phyloP scores from a whole-genome alignment of 176 grass and related monocot species.

The Carex cristatella region DNA sequence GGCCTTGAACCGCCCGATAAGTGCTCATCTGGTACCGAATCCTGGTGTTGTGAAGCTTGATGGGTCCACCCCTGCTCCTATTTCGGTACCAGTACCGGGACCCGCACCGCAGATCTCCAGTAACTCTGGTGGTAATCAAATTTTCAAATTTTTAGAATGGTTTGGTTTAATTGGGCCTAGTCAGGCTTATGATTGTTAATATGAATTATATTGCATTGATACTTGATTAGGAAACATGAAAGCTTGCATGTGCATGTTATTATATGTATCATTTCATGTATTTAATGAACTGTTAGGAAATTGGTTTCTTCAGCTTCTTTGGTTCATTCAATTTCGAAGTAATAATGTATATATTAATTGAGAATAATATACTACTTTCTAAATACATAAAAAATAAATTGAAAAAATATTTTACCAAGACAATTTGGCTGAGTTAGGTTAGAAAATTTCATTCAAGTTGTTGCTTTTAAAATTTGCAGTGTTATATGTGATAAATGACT shows the following conservation, averaged over 20 bases:
- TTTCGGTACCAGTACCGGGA: constrained; percentile 27
- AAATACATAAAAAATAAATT: not conserved
- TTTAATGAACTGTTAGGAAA: not conserved
- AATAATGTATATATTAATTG: not conserved
- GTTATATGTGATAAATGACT: not conserved
- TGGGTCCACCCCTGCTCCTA: constrained; percentile 35
- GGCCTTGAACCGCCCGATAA: constrained; percentile 62
- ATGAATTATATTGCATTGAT: not conserved
- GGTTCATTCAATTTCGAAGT: not conserved
- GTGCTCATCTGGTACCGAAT: constrained; percentile 45
- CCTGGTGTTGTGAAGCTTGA: constrained; percentile 59
- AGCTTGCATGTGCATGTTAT: not conserved
- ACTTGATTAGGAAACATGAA: not conserved
- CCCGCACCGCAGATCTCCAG: constrained; percentile 36
- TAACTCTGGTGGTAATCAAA: constrained; percentile 48
- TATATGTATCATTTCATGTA: not conserved
- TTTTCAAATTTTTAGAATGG: not conserved
- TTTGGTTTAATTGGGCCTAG: not conserved
- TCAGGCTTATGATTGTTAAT: not conserved
- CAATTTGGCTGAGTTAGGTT: not conserved
- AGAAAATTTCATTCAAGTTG: no score
- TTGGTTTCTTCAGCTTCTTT: not conserved
- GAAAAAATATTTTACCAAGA: not conserved
- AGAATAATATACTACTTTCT: not conserved
- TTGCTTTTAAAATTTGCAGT: not conserved